phyloP scores from a whole-genome alignment of 208 protist genomes.

The Acanthamoeba royreba region DNA sequence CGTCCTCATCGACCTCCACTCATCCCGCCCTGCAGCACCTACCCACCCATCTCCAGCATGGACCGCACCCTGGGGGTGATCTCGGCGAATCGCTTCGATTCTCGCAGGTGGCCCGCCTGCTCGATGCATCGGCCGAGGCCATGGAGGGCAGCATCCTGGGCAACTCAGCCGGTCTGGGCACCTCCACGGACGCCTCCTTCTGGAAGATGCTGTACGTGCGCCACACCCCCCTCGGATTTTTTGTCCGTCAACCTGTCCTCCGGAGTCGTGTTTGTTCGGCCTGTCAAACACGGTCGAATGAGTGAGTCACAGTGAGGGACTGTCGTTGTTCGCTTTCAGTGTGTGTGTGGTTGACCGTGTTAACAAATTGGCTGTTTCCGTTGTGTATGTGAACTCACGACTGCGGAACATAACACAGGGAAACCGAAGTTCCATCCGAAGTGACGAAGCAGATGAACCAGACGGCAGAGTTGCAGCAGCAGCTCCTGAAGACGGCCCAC shows the following conservation, averaged over 20 bases:
- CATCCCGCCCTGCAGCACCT: not conserved
- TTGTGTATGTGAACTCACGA: not conserved
- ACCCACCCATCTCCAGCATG: not conserved
- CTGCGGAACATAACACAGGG: not conserved
- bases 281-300: not conserved
- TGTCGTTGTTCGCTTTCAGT: too few species aligned
- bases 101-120: not conserved
- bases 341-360: too few species aligned
- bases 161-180: not conserved
- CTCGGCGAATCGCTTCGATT: slow-evolving; percentile 6
- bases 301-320: too few species aligned
- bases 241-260: not conserved
- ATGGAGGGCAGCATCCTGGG: not conserved
- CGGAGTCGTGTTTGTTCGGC: not conserved
- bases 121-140: not conserved
- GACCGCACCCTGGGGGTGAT: not conserved
- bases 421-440: not conserved
- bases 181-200: not conserved
- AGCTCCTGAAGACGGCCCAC: slow-evolving; percentile 3
- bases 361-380: not conserved
- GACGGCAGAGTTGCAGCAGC: not conserved
- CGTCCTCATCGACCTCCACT: too few species aligned
- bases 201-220: slow-evolving; percentile 1
- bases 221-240: not conserved
- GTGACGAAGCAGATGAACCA: not conserved